Evolutionary conservation across 2,329 filamentous ascomycete species (phyloP), one percentile per base, ranked within the genome.

Genomic region (Zymoseptoria passerinii): DNA sequence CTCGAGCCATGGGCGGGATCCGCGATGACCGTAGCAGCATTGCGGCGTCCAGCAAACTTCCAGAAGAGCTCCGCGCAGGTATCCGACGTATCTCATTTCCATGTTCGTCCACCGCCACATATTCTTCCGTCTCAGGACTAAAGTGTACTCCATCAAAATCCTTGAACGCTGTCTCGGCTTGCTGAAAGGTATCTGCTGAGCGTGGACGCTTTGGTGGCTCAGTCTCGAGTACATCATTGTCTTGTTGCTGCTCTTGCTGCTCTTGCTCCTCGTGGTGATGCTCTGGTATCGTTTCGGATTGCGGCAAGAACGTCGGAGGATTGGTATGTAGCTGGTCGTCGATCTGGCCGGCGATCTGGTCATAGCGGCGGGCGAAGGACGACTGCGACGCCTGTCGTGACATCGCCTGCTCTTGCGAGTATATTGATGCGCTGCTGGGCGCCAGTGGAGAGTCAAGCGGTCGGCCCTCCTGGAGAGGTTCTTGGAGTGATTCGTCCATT

Each of bases 81-180:
- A 71, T 62, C 6, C 68, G 58, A 20, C 68, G 60, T 13, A 71
- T 58, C 57, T 72, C 70, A 51, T 73, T 69, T 35, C 70, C 70
- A 35, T 69, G 56, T 52, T 68, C 64, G 52, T 71, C 70, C 20
- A 71, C 18, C 54, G 68, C 63, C 13, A 72, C 65, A 56, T 66
- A 69, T 55, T 72, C 70, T 18, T 72, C 70, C 5, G 65, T 70
- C 19, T 84, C 80, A 3, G 85, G 81, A 28, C 83, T 80, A 70
- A 85, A 90, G 69, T 92, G 88, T 13, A 87, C 86, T 44, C 89
- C 89, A 70, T 94, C 89, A 68, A 94, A 94, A 70, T 92, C 88
- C 49, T 84, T 81, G 76, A 92, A 94, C 2, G 88, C 82, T 48
- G 80, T 75, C 61, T 84, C 77, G 18, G 83, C 83, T 69, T 88